Evolutionary conservation across 148 eudicot genomes (phyloP), one percentile per base, ranked within the genome.

Genomic region (Selenicereus undatus): DNA sequence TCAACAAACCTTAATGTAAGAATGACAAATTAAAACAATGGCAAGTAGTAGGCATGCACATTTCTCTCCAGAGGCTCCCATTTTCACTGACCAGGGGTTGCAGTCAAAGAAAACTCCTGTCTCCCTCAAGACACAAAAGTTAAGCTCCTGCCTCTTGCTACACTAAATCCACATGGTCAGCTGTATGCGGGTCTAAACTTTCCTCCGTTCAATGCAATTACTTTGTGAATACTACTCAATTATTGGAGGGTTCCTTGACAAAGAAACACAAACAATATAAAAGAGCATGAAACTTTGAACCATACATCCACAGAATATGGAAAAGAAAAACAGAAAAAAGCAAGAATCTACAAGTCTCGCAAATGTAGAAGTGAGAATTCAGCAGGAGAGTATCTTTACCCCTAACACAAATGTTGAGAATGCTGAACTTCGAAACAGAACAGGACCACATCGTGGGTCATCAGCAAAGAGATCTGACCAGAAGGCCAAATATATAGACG

Each of bases 391-490:
- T 70, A 69, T 74, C 74, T 56, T 48, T 85, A 88, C 90, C 88
- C 90, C 90, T 39, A 88, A 29, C 35, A 86, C 85, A 71, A 82
- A 88, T 45, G 83, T 85, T 1, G 90, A 88, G 56, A 85, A 54
- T 27, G 86, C 22, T 36, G 90, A 83, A 73, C 80, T 71, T 60
- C 86, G 88, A 76, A 14, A 79, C 26, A 88, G 32, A 69, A 83
- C 74, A 30, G 82, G 81, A n/a, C 83, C 85, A 45, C 73, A 83
- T 71, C 83, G 85, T 22, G 21, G 73, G 56, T 82, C 85, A 81
- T 86, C 88, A 77, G 80, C 82, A 78, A 66, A 88, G 51, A 88
- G 82, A 72, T 88, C 85, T 32, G 88, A 83, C 86, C 88, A 86
- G 76, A 88, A 82, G 69, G 88, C 84, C 78, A 88, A 74, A 84